Percentiles rank a stretch among this genome's conserved stretches.
These are phyloP conservation scores for Canavalia gladiata DNA, from an alignment of 306 rosid genomes.

Conservation along the genomic window DNA sequence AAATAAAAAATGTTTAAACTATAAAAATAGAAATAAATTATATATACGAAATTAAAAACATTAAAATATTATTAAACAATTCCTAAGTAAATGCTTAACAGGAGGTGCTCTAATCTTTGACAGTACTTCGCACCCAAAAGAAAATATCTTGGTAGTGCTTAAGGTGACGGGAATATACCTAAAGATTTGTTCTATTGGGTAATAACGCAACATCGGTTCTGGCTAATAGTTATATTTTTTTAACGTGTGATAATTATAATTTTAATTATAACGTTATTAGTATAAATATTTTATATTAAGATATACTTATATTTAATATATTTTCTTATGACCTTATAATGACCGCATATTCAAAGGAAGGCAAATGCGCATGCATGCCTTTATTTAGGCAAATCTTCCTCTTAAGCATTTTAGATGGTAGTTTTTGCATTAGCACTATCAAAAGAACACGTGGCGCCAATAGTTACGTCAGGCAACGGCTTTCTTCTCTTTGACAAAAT, in stretches of 20 bases:
- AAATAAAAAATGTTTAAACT: no score
- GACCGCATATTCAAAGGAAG: constrained; percentile 30
- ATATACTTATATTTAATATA: not conserved
- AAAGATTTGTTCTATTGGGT: no score
- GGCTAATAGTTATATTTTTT: no score
- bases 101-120: no score
- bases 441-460: constrained; percentile 35
- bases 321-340: not conserved
- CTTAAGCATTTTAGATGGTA: constrained; percentile 30
- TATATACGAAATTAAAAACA: no score
- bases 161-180: no score
- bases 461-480: constrained; percentile 28
- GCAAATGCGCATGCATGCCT: constrained; percentile 28
- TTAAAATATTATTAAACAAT: no score
- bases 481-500: not conserved
- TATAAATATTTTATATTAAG: not conserved
- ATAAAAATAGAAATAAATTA: no score
- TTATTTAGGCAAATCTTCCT: constrained; percentile 16
- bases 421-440: constrained; percentile 8
- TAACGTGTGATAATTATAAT: not conserved
- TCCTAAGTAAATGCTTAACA: no score
- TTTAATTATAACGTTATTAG: not conserved
- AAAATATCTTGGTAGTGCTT: no score
- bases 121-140: no score
- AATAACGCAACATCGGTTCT: not conserved